Percentiles rank a stretch among this genome's conserved stretches.
Evolutionary conservation across 202 grass and related monocot species (phyloP).

Genomic region (Brachypodium distachyon): DNA sequence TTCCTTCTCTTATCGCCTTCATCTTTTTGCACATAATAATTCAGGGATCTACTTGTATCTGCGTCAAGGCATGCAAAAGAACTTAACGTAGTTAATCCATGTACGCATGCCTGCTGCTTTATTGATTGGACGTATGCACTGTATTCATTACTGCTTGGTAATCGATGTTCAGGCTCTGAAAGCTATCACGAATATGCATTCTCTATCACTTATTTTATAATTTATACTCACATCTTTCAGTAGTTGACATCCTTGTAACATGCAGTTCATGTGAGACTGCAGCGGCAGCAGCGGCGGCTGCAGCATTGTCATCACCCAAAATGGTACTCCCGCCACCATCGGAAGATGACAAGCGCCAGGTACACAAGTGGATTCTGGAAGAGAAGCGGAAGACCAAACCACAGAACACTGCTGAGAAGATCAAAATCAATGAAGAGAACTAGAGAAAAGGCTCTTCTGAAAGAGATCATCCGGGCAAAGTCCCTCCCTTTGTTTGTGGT

Average conservation of each 20-base stretch:
- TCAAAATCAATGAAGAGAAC: conserved; percentile 77
- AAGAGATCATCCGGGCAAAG: conserved; percentile 57
- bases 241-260: conserved; percentile 20
- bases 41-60: neutral
- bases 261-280: conserved; percentile 63
- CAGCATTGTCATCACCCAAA: conserved; percentile 27
- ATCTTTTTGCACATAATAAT: neutral
- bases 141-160: neutral
- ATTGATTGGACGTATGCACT: neutral
- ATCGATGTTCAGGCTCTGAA: neutral
- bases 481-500: conserved; percentile 51
- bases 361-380: conserved; percentile 91
- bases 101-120: neutral
- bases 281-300: neutral
- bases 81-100: neutral
- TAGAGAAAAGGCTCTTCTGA: conserved; percentile 88
- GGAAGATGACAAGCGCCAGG: conserved; percentile 59
- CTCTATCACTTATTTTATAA: neutral
- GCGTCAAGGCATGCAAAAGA: neutral
- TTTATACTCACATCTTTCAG: neutral
- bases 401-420: conserved; percentile 46
- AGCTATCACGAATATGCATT: neutral
- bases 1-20: neutral
- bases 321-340: conserved; percentile 54
- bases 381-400: conserved; percentile 82